These are phyloP conservation scores for Mucor plumbeus DNA, from an alignment of 371 early-diverging fungal species.

Conservation along the genomic window DNA sequence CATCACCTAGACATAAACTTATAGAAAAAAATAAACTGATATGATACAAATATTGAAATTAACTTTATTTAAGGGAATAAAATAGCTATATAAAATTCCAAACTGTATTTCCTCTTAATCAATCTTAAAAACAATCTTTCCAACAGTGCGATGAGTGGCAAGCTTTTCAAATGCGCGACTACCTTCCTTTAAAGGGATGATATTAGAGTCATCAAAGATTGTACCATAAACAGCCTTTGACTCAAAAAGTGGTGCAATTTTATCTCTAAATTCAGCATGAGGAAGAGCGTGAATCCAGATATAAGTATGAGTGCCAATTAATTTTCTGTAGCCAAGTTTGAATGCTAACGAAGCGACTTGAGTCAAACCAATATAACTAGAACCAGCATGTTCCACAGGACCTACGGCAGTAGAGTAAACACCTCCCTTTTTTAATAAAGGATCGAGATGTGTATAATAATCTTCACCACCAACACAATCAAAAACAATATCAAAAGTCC, in stretches of 20 bases:
- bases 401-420: conserved; percentile 54
- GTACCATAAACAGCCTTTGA: not conserved
- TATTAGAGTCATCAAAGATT: not conserved
- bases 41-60: too few species aligned
- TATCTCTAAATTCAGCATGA: conserved; percentile 7
- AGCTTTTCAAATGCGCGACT: conserved; percentile 45
- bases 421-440: conserved; percentile 39
- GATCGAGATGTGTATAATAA: conserved; percentile 40
- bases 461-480: conserved; percentile 63
- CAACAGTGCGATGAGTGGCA: conserved; percentile 49
- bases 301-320: conserved; percentile 17
- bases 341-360: not conserved
- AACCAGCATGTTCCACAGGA: conserved; percentile 30
- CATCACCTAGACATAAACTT: too few species aligned
- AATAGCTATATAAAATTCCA: too few species aligned
- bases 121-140: conserved; percentile 55
- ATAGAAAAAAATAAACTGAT: too few species aligned
- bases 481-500: conserved; percentile 48
- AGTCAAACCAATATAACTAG: conserved; percentile 5
- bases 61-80: too few species aligned
- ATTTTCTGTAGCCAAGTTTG: conserved; percentile 5
- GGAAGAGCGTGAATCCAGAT: conserved; percentile 4
- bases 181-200: conserved; percentile 47
- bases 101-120: not conserved
- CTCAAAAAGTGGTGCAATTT: conserved; percentile 20